These are phyloP conservation scores for Candida verbasci DNA, from an alignment of 805 yeast genomes.

Conservation along the genomic window DNA sequence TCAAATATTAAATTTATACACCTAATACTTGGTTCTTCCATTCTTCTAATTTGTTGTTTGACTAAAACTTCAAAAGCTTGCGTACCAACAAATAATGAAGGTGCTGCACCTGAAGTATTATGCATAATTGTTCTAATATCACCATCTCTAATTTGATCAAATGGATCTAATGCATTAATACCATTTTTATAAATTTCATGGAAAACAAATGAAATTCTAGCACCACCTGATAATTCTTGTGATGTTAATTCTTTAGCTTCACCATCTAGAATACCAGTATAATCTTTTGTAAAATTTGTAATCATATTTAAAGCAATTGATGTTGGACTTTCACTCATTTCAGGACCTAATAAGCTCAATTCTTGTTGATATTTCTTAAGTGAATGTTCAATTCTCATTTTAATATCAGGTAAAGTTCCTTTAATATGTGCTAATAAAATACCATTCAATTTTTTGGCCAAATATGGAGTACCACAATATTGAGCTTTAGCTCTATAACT, in stretches of 20 bases:
- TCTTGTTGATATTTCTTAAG: slow-evolving; percentile 81
- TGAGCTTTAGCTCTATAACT: slow-evolving; percentile 90
- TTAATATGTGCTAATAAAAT: slow-evolving; percentile 84
- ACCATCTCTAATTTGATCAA: slow-evolving; percentile 90
- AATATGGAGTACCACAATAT: slow-evolving; percentile 97
- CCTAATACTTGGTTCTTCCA: slow-evolving; percentile 88
- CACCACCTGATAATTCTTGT: slow-evolving; percentile 94
- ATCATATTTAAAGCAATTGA: slow-evolving; percentile 87
- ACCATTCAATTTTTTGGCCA: slow-evolving; percentile 86
- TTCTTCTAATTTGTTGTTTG: slow-evolving; percentile 86
- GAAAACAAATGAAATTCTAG: slow-evolving; percentile 93
- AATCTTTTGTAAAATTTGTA: slow-evolving; percentile 89
- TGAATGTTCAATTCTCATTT: slow-evolving; percentile 80
- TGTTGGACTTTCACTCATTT: slow-evolving; percentile 81
- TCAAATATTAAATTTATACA: slow-evolving; percentile 90
- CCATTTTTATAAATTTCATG: slow-evolving; percentile 96
- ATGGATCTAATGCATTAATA: slow-evolving; percentile 87
- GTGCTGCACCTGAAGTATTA: slow-evolving; percentile 94
- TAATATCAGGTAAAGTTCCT: slow-evolving; percentile 74
- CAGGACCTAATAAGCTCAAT: slow-evolving; percentile 77
- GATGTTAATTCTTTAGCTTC: slow-evolving; percentile 85
- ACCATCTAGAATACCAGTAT: slow-evolving; percentile 87
- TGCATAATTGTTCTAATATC: slow-evolving; percentile 96
- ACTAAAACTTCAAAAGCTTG: slow-evolving; percentile 95
- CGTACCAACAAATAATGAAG: slow-evolving; percentile 94